A percentile compares a stretch with the other conserved stretches of the same genome.
Conservation (phyloP, 2,329 filamentous ascomycete species). For the Hawksworthiomyces lignivorus region DNA sequence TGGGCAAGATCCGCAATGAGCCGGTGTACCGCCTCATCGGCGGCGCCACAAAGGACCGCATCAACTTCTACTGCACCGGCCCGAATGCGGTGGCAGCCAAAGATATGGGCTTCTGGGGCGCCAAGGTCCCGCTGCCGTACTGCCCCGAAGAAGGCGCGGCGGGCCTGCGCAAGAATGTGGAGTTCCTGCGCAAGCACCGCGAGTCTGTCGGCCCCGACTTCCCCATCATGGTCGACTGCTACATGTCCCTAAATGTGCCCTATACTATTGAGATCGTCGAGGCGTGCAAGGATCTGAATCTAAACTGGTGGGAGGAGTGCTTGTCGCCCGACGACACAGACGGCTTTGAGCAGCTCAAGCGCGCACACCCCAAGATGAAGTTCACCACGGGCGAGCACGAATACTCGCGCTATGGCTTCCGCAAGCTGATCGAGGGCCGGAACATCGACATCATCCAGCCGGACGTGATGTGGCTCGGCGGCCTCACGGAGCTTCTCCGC, state of each 20-base stretch:
- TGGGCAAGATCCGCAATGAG: conserved; percentile 85
- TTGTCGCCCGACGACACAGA: conserved; percentile 87
- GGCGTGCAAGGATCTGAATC: conserved; percentile 72
- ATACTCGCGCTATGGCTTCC: conserved; percentile 89
- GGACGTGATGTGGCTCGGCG: conserved; percentile 96
- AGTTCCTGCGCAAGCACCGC: conserved; percentile 77
- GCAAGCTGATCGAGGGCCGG: conserved; percentile 83
- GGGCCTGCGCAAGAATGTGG: conserved; percentile 81
- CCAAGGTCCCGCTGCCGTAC: conserved; percentile 83
- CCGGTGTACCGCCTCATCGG: conserved; percentile 93
- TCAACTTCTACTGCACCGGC: conserved; percentile 93
- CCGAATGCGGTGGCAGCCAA: conserved; percentile 75
- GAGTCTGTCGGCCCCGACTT: conserved; percentile 83
- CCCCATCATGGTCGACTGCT: conserved; percentile 91
- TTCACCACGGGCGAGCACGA: conserved; percentile 97
- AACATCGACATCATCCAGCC: conserved; percentile 93
- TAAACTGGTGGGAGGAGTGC: conserved; percentile 98
- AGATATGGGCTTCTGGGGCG: conserved; percentile 81
- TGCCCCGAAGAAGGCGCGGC: conserved; percentile 79
- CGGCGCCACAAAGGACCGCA: conserved; percentile 72
- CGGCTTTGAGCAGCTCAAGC: conserved; percentile 83
- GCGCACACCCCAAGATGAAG: conserved; percentile 80
- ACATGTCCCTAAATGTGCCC: conserved; percentile 88
- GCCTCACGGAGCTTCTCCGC: conserved; percentile 84
- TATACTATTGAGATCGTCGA: conserved; percentile 91